phyloP scores from a whole-genome alignment of 2,329 filamentous ascomycete species.

The Neonectria neomacrospora region DNA sequence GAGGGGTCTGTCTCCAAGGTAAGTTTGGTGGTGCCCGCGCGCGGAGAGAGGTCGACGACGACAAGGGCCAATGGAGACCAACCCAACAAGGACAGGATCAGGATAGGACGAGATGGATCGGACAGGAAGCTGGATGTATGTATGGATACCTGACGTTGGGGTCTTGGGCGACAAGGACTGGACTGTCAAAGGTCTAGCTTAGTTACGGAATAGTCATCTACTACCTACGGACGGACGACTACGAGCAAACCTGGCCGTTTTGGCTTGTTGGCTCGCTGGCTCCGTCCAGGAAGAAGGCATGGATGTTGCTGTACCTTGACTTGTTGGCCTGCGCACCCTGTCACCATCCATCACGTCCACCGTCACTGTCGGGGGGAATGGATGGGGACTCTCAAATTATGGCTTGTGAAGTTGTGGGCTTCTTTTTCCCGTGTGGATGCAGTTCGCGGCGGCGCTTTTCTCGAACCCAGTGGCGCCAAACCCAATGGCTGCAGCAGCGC shows the following conservation, averaged over 20 bases:
- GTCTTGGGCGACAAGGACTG: background rate
- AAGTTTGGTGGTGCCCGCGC: slow-evolving; percentile 25
- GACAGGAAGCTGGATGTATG: slow-evolving; percentile 10
- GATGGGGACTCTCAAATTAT: slow-evolving; percentile 24
- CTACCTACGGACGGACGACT: too few relatives aligned
- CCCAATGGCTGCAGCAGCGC: slow-evolving; percentile 30
- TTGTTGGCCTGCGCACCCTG: background rate
- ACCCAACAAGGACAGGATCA: slow-evolving; percentile 31
- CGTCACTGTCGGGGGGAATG: background rate
- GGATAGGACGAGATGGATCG: slow-evolving; percentile 21
- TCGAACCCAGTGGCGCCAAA: slow-evolving; percentile 19
- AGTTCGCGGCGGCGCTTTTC: slow-evolving; percentile 30
- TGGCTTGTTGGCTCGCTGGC: slow-evolving; percentile 5
- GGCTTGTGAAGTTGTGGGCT: slow-evolving; percentile 24
- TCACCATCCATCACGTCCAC: background rate
- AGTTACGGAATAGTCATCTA: too few relatives aligned
- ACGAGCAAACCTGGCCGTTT: background rate
- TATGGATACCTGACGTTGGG: slow-evolving; percentile 30
- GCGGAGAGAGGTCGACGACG: slow-evolving; percentile 29
- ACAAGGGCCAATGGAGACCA: slow-evolving; percentile 37
- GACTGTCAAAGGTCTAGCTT: background rate
- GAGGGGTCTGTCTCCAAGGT: slow-evolving; percentile 33
- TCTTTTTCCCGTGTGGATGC: slow-evolving; percentile 33
- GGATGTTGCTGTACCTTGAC: background rate
- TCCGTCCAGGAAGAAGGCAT: background rate